Conservation (phyloP, 345 rosid genomes). For the Euphorbia peplus region DNA sequence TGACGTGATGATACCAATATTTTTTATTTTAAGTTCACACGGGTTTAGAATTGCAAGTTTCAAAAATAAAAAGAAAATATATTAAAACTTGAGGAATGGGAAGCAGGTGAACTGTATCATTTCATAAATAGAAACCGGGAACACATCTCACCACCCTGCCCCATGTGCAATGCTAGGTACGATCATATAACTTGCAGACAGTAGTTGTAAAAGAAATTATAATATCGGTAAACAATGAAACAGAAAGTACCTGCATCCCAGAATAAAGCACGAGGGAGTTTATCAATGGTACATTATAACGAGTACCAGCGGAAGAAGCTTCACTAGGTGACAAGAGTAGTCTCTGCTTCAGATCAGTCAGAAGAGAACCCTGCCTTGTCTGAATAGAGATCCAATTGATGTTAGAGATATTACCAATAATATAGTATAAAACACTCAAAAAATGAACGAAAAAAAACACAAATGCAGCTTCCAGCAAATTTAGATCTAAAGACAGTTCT, state of each 20-base stretch:
- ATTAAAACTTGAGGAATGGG: too few relatives aligned
- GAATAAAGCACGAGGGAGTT: conserved; percentile 96
- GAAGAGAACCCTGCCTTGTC: conserved; percentile 78
- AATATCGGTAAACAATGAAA: neutral
- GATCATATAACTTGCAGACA: neutral
- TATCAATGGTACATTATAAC: conserved; percentile 81
- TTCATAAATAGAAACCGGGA: too few relatives aligned
- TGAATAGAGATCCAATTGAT: conserved; percentile 26
- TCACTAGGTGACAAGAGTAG: conserved; percentile 67
- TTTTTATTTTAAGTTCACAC: too few relatives aligned
- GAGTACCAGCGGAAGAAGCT: conserved; percentile 83
- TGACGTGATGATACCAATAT: too few relatives aligned
- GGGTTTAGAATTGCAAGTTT: too few relatives aligned
- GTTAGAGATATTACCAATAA: neutral
- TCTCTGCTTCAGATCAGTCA: conserved; percentile 77
- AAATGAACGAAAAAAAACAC: neutral
- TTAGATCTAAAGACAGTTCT: neutral
- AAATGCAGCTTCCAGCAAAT: neutral
- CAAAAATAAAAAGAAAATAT: too few relatives aligned
- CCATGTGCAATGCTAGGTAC: too few relatives aligned
- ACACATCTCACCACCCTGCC: too few relatives aligned
- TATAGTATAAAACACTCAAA: neutral
- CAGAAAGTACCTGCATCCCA: conserved; percentile 83
- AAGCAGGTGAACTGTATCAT: too few relatives aligned
- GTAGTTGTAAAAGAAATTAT: neutral